Evolutionary conservation across 352 stramenopile species (phyloP), one percentile per base, ranked within the genome.

Genomic region (Phytophthora megakarya): DNA sequence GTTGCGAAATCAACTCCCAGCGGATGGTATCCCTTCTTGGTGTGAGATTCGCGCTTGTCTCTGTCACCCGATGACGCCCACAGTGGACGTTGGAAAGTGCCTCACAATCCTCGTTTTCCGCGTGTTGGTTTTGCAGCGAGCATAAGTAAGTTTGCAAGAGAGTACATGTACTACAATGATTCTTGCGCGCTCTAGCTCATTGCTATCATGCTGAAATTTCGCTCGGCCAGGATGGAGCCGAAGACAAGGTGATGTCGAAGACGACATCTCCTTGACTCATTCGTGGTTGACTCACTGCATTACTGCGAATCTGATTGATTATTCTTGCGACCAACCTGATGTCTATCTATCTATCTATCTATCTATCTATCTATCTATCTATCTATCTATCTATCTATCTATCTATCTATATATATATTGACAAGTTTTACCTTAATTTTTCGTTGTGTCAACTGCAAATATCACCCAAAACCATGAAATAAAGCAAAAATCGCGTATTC

Each of bases 11-110:
- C 56, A 26, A 38, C 44, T 44, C 21, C 26, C 16, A 47, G 42
- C 44, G 56, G 56, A 57, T 58, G 25, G 55, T 40, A 30, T 18
- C 26, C 9, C 26, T 32, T 32, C n/a, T 46, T 38, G 25, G 16
- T 38, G 55, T 32, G 44, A 49, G 33, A 32, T 42, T 35, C 30
- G 10, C 30, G 48, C 23, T 19, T 40, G 37, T 57, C 35, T 64
- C 37, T 57, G 44, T 16, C 40, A 45, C 50, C 25, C 25, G 38
- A 56, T 63, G 43, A 63, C 32, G 54, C n/a, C 49, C 37, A 22
- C 15, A 28, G 10, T 11, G 3, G 16, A 13, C 16, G 16, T 48
- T 58, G 50, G 37, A 48, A 32, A 57, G 49, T 32, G 23, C 53
- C 28, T 45, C 28, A 43, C 52, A 52, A 61, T 57, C 49, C 10